Conservation (phyloP, 2,329 filamentous ascomycete genomes). For the Claviceps sp. region DNA sequence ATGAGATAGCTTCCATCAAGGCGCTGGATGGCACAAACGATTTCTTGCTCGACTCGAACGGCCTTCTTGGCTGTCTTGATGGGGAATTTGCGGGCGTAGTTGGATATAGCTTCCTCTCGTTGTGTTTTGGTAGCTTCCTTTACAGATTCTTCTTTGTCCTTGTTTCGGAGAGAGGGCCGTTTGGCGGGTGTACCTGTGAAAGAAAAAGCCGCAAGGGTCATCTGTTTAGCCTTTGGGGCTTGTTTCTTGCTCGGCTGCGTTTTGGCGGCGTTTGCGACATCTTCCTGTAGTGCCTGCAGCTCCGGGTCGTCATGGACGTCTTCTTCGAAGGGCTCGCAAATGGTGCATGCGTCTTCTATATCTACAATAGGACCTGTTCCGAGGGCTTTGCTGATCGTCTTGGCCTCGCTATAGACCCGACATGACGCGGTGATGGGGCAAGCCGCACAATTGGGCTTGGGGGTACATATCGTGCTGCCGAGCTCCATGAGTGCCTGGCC, state of each 20-base stretch:
- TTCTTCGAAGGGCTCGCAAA: conserved; percentile 36
- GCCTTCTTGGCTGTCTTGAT: conserved; percentile 38
- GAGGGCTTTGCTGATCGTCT: conserved; percentile 17
- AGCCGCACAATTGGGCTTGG: conserved; percentile 40
- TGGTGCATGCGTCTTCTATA: conserved; percentile 36
- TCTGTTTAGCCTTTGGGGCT: conserved; percentile 14
- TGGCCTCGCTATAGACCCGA: conserved; percentile 34
- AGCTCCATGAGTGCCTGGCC: conserved; percentile 54
- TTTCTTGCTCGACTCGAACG: conserved; percentile 35
- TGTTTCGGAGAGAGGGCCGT: background rate
- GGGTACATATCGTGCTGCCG: conserved; percentile 47
- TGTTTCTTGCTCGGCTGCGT: conserved; percentile 6
- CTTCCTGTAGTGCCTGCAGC: conserved; percentile 4
- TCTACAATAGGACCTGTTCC: conserved; percentile 18
- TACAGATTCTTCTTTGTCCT: background rate
- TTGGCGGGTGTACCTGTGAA: conserved; percentile 13
- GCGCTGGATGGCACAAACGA: conserved; percentile 39
- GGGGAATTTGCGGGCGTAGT: conserved; percentile 38
- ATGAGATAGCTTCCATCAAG: conserved; percentile 32
- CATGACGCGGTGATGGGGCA: conserved; percentile 40
- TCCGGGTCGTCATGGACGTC: conserved; percentile 12
- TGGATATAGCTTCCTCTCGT: conserved; percentile 24
- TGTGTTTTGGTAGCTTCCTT: conserved; percentile 12
- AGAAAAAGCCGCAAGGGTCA: conserved; percentile 22
- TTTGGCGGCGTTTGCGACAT: background rate